Evolutionary conservation across 2,329 filamentous ascomycete genomes (phyloP), one percentile per base, ranked within the genome.

Genomic region (Hypoxylon sp.): DNA sequence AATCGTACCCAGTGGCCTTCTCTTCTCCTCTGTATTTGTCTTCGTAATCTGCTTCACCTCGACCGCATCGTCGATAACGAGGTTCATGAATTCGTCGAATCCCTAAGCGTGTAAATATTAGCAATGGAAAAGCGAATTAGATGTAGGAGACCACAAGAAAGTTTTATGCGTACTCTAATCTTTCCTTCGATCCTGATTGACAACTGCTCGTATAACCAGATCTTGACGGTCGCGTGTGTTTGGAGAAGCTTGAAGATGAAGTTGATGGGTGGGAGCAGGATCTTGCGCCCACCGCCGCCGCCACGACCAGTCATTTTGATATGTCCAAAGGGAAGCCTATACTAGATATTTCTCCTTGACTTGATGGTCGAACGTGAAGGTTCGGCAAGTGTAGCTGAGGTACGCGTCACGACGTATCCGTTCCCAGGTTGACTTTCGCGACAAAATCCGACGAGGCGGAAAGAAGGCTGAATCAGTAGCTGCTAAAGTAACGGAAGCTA

Each of bases 81-180:
- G 86, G 84, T 99, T 99, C 95, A 99, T 98, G 84, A 98, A 99
- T 82, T 99, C 96, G 80, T 99, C 96, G 74, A 99, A 99, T 13
- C 96, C 95, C 94, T 97, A 70, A 1, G 37, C 8, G 62, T 5
- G 42, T 6, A 59, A n/a, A 33, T 48, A 20, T 70, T 70, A 62
- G 61, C 30, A 31, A 53, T 17, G 48, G 25, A 63, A 49, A 33
- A 27, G 50, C 20, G 25, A 48, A 48, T 56, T 11, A 67, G 6
- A 35, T 25, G 50, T 64, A 25, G 64, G 53, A 31, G 2, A 22
- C 48, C 64, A 46, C 4, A 13, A 49, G 22, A 25, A n/a, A 42
- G 20, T 6, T 22, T 14, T 22, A 44, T 17, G 30, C 90, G 71
- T 81, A 97, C 95, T 77, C 96, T 89, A 73, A 99, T 97, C 84